Evolutionary conservation across 2,329 filamentous ascomycete genomes (phyloP).

Genomic region (Aureobasidium sp.): DNA sequence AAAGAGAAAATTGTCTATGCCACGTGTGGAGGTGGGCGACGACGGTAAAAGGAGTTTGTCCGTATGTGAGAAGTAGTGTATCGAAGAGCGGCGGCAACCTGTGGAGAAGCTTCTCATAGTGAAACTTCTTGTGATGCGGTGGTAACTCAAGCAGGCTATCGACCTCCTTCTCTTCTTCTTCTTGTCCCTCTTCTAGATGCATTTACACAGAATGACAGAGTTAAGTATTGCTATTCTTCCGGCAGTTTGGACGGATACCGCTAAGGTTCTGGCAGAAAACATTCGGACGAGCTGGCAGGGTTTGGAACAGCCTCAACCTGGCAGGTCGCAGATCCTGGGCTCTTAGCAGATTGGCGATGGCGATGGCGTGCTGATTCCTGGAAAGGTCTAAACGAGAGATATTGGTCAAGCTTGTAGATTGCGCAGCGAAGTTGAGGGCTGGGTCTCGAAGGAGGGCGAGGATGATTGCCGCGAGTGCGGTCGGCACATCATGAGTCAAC

Average conservation of each 20-base stretch:
- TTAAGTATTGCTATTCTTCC: neutral
- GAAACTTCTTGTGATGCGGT: constrained; percentile 1
- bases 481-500: neutral
- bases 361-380: neutral
- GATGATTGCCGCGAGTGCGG: neutral
- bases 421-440: neutral
- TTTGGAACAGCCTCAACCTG: constrained; percentile 1
- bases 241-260: neutral
- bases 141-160: constrained; percentile 4
- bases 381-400: neutral
- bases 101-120: constrained; percentile 1
- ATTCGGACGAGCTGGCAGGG: neutral
- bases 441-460: neutral
- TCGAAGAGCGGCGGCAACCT: constrained; percentile 6
- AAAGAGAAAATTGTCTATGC: constrained; percentile 1
- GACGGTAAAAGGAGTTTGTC: neutral
- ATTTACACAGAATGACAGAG: neutral
- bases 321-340: neutral
- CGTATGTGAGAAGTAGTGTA: neutral
- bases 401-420: neutral
- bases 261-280: neutral
- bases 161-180: neutral
- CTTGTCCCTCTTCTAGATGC: neutral
- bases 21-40: neutral
- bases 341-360: constrained; percentile 2